Evolutionary conservation across 345 rosid species (phyloP).

Genomic region (Hibiscus mutabilis): DNA sequence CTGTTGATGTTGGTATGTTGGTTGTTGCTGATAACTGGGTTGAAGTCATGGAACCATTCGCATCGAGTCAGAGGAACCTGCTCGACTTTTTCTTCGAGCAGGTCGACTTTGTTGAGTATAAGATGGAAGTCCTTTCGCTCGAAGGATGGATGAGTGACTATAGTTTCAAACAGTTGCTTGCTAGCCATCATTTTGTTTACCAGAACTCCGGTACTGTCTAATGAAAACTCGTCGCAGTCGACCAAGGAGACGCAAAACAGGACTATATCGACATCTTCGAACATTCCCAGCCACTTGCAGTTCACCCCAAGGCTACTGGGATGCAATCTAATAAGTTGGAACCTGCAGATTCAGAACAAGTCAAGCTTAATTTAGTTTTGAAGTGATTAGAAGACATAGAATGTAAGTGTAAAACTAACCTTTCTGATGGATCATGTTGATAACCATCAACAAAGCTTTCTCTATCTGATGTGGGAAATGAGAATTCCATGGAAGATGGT

Average conservation of each 20-base stretch:
- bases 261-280: conserved; percentile 68
- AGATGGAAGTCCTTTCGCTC: conserved; percentile 70
- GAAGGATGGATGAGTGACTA: conserved; percentile 51
- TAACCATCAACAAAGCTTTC: conserved; percentile 30
- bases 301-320: conserved; percentile 65
- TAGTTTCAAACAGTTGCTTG: conserved; percentile 54
- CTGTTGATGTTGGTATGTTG: conserved; percentile 5
- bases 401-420: conserved; percentile 38
- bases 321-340: conserved; percentile 73
- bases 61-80: conserved; percentile 50
- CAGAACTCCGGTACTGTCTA: conserved; percentile 42
- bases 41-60: conserved; percentile 77
- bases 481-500: conserved; percentile 67
- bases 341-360: conserved; percentile 37
- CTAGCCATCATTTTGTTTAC: conserved; percentile 79
- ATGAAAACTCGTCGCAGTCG: conserved; percentile 46
- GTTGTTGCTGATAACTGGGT: conserved; percentile 48
- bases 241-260: conserved; percentile 65
- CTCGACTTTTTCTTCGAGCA: conserved; percentile 64
- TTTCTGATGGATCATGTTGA: conserved; percentile 37
- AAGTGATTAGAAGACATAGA: neutral
- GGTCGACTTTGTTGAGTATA: conserved; percentile 70
- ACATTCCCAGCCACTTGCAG: conserved; percentile 78
- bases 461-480: conserved; percentile 38
- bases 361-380: neutral